phyloP scores from a whole-genome alignment of 2,329 filamentous ascomycete species.

The Chaetomiaceae sp. region DNA sequence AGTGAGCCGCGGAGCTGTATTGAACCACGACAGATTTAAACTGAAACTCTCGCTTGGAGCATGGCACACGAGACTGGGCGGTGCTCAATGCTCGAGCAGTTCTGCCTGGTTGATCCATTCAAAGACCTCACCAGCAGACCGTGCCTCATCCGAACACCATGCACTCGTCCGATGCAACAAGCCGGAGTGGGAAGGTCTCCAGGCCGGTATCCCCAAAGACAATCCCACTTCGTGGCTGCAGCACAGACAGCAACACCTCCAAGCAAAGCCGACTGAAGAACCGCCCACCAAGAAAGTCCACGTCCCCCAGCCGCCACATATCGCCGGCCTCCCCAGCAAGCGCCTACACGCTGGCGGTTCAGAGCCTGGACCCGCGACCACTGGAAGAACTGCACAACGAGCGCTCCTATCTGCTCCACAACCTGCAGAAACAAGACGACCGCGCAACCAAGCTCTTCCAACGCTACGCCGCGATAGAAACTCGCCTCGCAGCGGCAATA shows the following conservation, averaged over 20 bases:
- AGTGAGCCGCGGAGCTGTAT: not conserved
- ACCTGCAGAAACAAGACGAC: slow-evolving; percentile 39
- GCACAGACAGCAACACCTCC: not conserved
- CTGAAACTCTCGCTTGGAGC: not conserved
- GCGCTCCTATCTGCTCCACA: slow-evolving; percentile 41
- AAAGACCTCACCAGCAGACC: not conserved
- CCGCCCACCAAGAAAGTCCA: not conserved
- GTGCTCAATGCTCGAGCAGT: not conserved
- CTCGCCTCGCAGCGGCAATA: slow-evolving; percentile 18
- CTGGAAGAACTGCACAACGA: slow-evolving; percentile 44
- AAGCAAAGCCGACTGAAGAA: not conserved
- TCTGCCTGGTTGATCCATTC: not conserved
- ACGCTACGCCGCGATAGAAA: slow-evolving; percentile 37
- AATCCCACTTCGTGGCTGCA: not conserved
- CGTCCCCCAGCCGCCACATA: not conserved
- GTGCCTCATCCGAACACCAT: not conserved
- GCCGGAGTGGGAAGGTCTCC: not conserved
- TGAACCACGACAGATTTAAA: not conserved
- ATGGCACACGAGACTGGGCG: not conserved
- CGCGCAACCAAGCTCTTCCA: slow-evolving; percentile 38
- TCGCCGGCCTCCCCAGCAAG: not conserved
- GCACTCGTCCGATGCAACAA: not conserved
- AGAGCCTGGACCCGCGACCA: slow-evolving; percentile 36
- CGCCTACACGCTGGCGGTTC: slow-evolving; percentile 13
- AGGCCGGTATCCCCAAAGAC: slow-evolving; percentile 15